A percentile compares a stretch with the other conserved stretches of the same genome.
phyloP scores from a whole-genome alignment of 2,329 filamentous ascomycete genomes.

The Ceratocystis destructans region DNA sequence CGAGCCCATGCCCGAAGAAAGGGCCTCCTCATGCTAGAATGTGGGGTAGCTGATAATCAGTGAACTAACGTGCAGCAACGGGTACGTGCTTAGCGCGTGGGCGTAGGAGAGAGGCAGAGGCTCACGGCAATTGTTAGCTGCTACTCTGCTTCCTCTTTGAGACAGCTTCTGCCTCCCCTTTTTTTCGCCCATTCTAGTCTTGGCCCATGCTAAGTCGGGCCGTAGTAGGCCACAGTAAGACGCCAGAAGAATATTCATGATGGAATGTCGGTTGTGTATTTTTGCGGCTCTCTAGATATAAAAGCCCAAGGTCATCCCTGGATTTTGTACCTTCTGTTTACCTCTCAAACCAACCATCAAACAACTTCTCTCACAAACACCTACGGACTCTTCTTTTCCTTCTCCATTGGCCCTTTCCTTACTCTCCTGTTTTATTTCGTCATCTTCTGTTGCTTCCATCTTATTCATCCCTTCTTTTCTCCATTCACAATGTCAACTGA shows the following conservation, averaged over 20 bases:
- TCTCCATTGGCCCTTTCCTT: neutral
- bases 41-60: neutral
- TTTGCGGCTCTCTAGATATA: slow-evolving; percentile 14
- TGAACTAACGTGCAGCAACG: neutral
- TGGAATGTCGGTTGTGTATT: slow-evolving; percentile 13
- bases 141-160: neutral
- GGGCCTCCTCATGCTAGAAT: neutral
- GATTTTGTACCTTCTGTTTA: neutral
- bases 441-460: neutral
- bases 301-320: slow-evolving; percentile 6
- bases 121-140: neutral
- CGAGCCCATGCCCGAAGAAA: neutral
- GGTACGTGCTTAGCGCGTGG: too few species aligned
- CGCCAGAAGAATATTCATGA: neutral
- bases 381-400: neutral
- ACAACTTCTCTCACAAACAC: neutral
- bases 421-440: neutral
- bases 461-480: neutral
- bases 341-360: neutral
- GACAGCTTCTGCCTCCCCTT: neutral
- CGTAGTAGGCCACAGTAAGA: neutral
- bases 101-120: neutral
- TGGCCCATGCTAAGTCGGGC: neutral
- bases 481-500: slow-evolving; percentile 3
- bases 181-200: neutral